These are phyloP conservation scores for Grigorovia humatica DNA, from an alignment of 805 yeast species.

Conservation along the genomic window DNA sequence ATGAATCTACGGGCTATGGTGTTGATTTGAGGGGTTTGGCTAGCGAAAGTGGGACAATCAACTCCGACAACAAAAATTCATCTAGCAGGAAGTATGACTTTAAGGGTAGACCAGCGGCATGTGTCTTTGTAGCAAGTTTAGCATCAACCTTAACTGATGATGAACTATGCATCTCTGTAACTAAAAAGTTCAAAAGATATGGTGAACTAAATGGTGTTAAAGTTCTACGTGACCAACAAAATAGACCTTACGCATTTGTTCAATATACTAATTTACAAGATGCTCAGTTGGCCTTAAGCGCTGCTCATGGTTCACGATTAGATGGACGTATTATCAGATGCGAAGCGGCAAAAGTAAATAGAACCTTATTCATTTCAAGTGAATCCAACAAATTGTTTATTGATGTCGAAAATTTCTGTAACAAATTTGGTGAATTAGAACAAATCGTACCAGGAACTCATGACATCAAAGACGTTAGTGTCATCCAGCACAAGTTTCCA, in stretches of 20 bases:
- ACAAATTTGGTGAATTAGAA: constrained; percentile 67
- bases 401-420: constrained; percentile 33
- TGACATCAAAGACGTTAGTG: constrained; percentile 5
- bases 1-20: constrained; percentile 1
- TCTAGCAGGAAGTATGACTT: constrained; percentile 7
- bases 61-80: neutral
- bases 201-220: constrained; percentile 66
- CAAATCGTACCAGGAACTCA: constrained; percentile 36
- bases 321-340: constrained; percentile 75
- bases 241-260: constrained; percentile 88
- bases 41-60: neutral
- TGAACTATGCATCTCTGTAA: constrained; percentile 54
- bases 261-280: constrained; percentile 67
- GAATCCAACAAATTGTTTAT: constrained; percentile 15
- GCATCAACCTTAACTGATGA: constrained; percentile 59
- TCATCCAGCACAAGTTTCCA: constrained; percentile 6
- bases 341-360: constrained; percentile 84
- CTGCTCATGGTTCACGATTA: constrained; percentile 58
- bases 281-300: constrained; percentile 53
- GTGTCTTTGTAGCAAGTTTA: constrained; percentile 81
- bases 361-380: constrained; percentile 58
- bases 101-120: constrained; percentile 68
- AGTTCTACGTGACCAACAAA: constrained; percentile 69
- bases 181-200: constrained; percentile 57
- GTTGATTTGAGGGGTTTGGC: neutral